Evolutionary conservation across 116 monocot species (phyloP).

Genomic region (Papilionanthe hybrid): DNA sequence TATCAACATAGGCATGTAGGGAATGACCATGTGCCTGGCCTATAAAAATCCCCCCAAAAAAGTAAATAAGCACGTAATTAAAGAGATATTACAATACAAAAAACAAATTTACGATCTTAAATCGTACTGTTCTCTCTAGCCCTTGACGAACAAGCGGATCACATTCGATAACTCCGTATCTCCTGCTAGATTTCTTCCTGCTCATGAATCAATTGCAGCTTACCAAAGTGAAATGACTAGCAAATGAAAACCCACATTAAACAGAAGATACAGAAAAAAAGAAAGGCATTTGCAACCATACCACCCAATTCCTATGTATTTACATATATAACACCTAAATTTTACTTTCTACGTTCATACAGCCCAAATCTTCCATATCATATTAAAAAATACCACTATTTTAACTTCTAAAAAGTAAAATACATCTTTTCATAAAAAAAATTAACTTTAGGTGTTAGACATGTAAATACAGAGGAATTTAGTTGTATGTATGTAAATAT

Average conservation of each 20-base stretch:
- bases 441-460: too few species aligned
- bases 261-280: background rate
- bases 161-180: constrained; percentile 92
- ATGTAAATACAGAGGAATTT: too few species aligned
- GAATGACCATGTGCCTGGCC: constrained; percentile 96
- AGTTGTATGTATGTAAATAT: too few species aligned
- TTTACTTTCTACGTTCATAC: too few species aligned
- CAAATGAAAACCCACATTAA: background rate
- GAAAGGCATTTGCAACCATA: too few species aligned
- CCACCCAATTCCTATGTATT: too few species aligned
- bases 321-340: too few species aligned
- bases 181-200: constrained; percentile 46
- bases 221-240: constrained; percentile 3
- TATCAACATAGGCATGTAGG: constrained; percentile 97
- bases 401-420: too few species aligned
- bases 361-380: too few species aligned
- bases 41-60: constrained; percentile 16
- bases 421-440: too few species aligned
- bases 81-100: constrained; percentile 5
- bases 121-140: constrained; percentile 80
- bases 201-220: background rate
- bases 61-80: constrained; percentile 1
- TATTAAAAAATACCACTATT: too few species aligned
- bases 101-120: constrained; percentile 6
- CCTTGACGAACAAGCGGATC: constrained; percentile 85